These are phyloP conservation scores for Quercus engelmannii DNA, from an alignment of 306 rosid species.

Conservation along the genomic window DNA sequence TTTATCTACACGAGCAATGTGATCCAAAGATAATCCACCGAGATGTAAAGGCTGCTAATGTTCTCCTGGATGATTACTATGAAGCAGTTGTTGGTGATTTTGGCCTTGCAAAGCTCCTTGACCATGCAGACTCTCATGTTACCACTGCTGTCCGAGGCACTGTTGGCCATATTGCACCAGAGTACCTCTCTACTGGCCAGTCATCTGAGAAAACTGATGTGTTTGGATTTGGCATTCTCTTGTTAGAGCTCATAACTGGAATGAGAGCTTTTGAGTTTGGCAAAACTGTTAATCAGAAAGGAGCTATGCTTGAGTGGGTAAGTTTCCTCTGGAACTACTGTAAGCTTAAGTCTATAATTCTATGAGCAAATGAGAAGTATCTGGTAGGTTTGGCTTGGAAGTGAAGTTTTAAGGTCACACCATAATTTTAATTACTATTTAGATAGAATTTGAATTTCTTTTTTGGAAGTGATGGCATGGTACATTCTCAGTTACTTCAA, in stretches of 20 bases:
- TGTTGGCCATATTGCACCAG: constrained; percentile 97
- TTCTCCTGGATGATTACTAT: constrained; percentile 77
- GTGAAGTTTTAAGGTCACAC: neutral
- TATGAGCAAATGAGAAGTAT: neutral
- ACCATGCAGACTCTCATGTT: constrained; percentile 93
- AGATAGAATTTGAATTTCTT: neutral
- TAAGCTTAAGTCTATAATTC: constrained; percentile 3
- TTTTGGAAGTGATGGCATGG: neutral
- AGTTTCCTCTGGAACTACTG: constrained; percentile 30
- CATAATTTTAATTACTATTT: neutral
- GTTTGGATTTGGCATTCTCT: constrained; percentile 89
- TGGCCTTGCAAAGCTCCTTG: constrained; percentile 98
- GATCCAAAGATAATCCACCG: constrained; percentile 98
- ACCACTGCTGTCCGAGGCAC: constrained; percentile 99
- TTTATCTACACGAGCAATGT: constrained; percentile 93
- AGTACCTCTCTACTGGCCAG: constrained; percentile 97
- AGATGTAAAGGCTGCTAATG: constrained; percentile 98
- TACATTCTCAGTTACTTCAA: no score
- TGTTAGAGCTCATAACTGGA: constrained; percentile 94
- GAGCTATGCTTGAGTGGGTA: constrained; percentile 97
- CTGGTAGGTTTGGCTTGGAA: neutral
- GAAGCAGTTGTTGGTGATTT: constrained; percentile 97
- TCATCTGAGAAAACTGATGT: constrained; percentile 99
- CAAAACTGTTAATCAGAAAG: constrained; percentile 82
- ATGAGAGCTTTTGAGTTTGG: constrained; percentile 93